Evolutionary conservation across 768 basidiomycete species (phyloP), one percentile per base, ranked within the genome.

Genomic region (Amyloporia xantha): DNA sequence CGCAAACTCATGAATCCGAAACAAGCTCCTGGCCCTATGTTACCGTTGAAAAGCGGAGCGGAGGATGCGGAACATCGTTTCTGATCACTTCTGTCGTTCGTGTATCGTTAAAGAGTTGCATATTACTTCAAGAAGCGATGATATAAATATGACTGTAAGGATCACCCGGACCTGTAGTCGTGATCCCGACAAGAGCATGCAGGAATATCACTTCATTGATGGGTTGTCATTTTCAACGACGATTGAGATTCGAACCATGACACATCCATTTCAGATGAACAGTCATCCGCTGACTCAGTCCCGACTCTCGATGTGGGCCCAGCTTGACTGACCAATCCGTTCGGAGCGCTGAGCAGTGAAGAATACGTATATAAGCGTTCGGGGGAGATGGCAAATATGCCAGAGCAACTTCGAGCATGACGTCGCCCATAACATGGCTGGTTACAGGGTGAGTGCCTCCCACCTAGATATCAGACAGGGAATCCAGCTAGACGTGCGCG

Each of bases 11-110:
- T 61, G 44, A 59, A 61, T 41, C 41, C 44, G 5, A 47, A 36
- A 17, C 6, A 11, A 7, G 9, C 58, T 9, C 49, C 55, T 0
- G 30, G 21, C 12, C 49, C 51, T 12, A 7, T 56, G 20, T 35
- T 21, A 30, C 26, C 53, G 11, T 37, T 15, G 20, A 53, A 47
- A 21, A 53, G 51, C 9, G 26, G 23, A 23, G 53, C 26, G 11
- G 48, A 51, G 21, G 59, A 60, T 40, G 55, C 52, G 17, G 59
- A 60, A 48, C 44, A 53, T 36, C 40, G 47, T 2, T 58, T 56
- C 26, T 43, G 24, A 43, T n/a, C n/a, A n/a, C n/a, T n/a, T n/a
- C n/a, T n/a, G n/a, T n/a, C n/a, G n/a, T n/a, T n/a, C 40, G 47
- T 1, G 15, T 7, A 33, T 33, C 9, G 30, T 33, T 33, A 15